Percentiles rank a stretch among this genome's conserved stretches.
These are phyloP conservation scores for Aspergillus pseudoterreus DNA, from an alignment of 2,329 filamentous ascomycete species.

Conservation along the genomic window DNA sequence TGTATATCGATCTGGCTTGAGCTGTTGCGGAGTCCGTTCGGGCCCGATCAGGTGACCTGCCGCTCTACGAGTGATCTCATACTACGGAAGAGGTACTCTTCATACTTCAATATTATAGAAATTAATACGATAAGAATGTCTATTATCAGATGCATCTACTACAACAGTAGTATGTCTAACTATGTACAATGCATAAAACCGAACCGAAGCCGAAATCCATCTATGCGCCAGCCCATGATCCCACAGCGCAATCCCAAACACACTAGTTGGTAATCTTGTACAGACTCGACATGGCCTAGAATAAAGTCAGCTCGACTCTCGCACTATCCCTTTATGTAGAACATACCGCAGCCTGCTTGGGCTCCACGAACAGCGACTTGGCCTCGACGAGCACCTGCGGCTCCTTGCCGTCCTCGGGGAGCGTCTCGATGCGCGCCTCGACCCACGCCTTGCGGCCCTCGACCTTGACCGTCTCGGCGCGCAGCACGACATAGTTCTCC, in stretches of 20 bases:
- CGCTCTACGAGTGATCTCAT: neutral
- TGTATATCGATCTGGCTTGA: neutral
- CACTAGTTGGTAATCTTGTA: conserved; percentile 17
- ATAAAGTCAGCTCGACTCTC: neutral
- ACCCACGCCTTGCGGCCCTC: conserved; percentile 96
- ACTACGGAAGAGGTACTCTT: too few relatives aligned
- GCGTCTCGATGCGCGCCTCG: conserved; percentile 76
- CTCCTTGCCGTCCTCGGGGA: conserved; percentile 61
- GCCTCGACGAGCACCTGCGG: conserved; percentile 73
- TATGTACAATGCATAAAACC: conserved; percentile 1
- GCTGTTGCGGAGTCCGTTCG: conserved; percentile 9
- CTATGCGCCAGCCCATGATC: conserved; percentile 8
- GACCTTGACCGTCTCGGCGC: conserved; percentile 75
- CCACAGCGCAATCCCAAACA: neutral
- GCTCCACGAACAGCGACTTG: conserved; percentile 82
- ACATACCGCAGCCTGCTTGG: conserved; percentile 73
- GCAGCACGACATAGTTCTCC: conserved; percentile 70
- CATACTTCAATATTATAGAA: too few relatives aligned
- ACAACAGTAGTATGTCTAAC: neutral
- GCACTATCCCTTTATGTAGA: neutral
- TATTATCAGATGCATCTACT: neutral
- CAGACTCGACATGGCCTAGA: conserved; percentile 21
- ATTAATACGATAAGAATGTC: neutral
- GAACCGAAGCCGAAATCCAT: neutral
- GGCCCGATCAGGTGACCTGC: neutral